A percentile compares a stretch with the other conserved stretches of the same genome.
These are phyloP conservation scores for Purpureocillium lavendulum DNA, from an alignment of 2,329 filamentous ascomycete species.

Conservation along the genomic window DNA sequence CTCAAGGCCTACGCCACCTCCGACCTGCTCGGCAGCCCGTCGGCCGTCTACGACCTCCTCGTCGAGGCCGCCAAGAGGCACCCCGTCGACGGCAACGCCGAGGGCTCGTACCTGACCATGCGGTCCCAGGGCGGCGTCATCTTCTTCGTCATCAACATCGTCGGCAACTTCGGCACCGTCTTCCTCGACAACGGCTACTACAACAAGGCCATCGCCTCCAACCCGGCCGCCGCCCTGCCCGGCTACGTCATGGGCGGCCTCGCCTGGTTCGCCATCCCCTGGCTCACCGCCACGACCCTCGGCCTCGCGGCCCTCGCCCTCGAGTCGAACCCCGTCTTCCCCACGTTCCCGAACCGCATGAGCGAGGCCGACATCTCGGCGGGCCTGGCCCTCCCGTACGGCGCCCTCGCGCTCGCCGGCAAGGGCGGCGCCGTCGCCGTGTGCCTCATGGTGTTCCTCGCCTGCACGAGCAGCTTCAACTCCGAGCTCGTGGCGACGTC, in stretches of 20 bases:
- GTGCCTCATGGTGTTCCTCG: slow-evolving; percentile 80
- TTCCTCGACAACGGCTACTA: slow-evolving; percentile 87
- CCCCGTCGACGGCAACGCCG: slow-evolving; percentile 71
- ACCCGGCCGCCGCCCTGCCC: slow-evolving; percentile 75
- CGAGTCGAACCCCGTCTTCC: slow-evolving; percentile 64
- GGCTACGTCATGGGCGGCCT: slow-evolving; percentile 84
- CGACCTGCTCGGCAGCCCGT: slow-evolving; percentile 63
- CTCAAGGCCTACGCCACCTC: slow-evolving; percentile 75
- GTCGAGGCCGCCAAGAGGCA: slow-evolving; percentile 58
- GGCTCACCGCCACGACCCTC: slow-evolving; percentile 83
- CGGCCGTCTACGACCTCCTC: slow-evolving; percentile 70
- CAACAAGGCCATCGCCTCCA: slow-evolving; percentile 88
- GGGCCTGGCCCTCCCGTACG: slow-evolving; percentile 77
- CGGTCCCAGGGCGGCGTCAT: slow-evolving; percentile 61
- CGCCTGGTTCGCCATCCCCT: slow-evolving; percentile 88
- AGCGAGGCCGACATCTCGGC: slow-evolving; percentile 65
- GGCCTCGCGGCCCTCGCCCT: slow-evolving; percentile 74
- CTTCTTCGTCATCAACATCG: slow-evolving; percentile 84
- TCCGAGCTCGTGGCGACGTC: slow-evolving; percentile 82
- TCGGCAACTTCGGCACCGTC: slow-evolving; percentile 77
- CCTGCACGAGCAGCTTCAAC: slow-evolving; percentile 76
- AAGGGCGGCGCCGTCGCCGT: slow-evolving; percentile 73
- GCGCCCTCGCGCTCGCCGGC: slow-evolving; percentile 74
- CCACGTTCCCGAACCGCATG: slow-evolving; percentile 67
- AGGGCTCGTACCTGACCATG: slow-evolving; percentile 85